Conservation (phyloP, 1,284 basidiomycete genomes). For the Irpex sp. region DNA sequence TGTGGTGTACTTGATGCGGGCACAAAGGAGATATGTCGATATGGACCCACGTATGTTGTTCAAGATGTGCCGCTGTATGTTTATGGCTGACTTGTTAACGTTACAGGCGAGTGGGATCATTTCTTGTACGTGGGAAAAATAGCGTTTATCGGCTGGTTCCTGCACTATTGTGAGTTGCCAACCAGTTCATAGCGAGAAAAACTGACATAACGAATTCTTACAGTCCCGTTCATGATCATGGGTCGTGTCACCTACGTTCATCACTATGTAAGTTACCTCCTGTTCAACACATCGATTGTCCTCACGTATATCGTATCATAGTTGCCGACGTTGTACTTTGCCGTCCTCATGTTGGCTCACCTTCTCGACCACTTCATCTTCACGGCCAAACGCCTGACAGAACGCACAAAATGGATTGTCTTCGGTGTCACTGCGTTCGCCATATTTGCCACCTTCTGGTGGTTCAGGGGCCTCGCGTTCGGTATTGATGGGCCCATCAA, state of each 20-base stretch:
- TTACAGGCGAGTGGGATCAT: slow-evolving; percentile 84
- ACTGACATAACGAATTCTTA: background rate
- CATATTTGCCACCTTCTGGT: slow-evolving; percentile 86
- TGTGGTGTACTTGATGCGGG: slow-evolving; percentile 74
- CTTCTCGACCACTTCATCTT: slow-evolving; percentile 92
- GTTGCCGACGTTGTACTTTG: slow-evolving; percentile 95
- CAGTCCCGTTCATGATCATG: slow-evolving; percentile 96
- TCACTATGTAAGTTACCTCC: slow-evolving; percentile 63
- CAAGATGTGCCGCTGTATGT: background rate
- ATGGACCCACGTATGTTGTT: slow-evolving; percentile 73
- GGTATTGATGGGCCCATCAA: slow-evolving; percentile 85
- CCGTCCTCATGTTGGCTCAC: slow-evolving; percentile 89
- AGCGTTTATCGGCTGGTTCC: slow-evolving; percentile 86
- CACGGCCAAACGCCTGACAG: slow-evolving; percentile 59
- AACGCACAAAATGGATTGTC: slow-evolving; percentile 63
- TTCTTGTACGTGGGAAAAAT: slow-evolving; percentile 93
- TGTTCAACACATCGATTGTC: background rate
- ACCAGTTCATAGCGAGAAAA: too few species aligned
- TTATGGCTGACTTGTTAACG: background rate
- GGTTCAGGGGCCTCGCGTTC: slow-evolving; percentile 88
- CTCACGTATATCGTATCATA: slow-evolving; percentile 33
- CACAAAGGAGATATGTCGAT: slow-evolving; percentile 88
- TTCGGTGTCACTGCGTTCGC: slow-evolving; percentile 61
- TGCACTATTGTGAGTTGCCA: slow-evolving; percentile 76
- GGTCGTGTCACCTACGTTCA: slow-evolving; percentile 90